A percentile compares a stretch with the other conserved stretches of the same genome.
Evolutionary conservation across 257 asterid species (phyloP).

Genomic region (Solanum peruvianum): DNA sequence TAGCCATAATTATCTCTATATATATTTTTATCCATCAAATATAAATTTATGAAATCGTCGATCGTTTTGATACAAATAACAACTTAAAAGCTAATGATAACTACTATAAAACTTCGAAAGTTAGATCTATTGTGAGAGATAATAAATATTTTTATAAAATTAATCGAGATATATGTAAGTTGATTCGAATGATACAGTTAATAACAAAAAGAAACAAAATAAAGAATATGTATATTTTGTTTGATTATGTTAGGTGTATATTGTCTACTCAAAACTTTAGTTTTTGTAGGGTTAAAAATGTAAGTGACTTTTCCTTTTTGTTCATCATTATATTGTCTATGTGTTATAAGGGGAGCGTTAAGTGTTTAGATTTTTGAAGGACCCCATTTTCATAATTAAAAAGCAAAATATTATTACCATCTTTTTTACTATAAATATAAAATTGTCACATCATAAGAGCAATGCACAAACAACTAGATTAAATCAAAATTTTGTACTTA

Average conservation of each 20-base stretch:
- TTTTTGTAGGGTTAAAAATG: conserved; percentile 32
- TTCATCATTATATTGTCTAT: conserved; percentile 20
- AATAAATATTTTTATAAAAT: not conserved
- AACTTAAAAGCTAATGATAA: not conserved
- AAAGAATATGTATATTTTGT: not conserved
- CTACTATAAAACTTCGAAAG: too few relatives aligned
- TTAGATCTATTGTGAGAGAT: fast-evolving
- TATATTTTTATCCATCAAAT: not conserved
- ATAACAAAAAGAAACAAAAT: not conserved
- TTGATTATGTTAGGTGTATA: not conserved
- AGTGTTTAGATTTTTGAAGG: not conserved
- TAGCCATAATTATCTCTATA: not conserved
- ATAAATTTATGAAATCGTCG: not conserved
- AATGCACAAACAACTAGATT: conserved; percentile 48
- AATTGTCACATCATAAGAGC: conserved; percentile 17
- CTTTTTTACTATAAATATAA: not conserved
- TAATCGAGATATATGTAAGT: not conserved
- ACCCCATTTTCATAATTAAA: not conserved
- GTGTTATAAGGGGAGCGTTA: conserved; percentile 38
- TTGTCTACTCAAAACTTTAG: not conserved
- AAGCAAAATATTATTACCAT: not conserved
- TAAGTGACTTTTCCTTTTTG: conserved; percentile 12
- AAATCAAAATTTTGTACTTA: conserved; percentile 4
- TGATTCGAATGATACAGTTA: not conserved
- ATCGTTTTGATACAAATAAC: too few relatives aligned